Base-by-base conservation (phyloP, 805 yeast species). In the Candida krabiensis region DNA sequence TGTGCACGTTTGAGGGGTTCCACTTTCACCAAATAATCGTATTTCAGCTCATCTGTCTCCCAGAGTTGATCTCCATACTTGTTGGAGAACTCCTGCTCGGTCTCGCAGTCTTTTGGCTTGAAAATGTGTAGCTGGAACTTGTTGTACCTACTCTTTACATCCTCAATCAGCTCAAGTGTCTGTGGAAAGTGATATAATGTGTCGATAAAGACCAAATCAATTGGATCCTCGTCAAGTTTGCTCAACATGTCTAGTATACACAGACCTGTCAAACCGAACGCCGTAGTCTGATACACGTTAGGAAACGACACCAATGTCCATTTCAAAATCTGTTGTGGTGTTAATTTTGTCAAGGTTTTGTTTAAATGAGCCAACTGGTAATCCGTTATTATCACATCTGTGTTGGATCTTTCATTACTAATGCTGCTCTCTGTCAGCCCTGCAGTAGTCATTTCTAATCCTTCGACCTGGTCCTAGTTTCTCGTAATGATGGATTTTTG, bases 181-280 rank as follows among this genome's bases (percentile, higher is more conserved):
- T 91, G 98, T n/a, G 91, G 89, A 70, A 91, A 91, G 61, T 91
- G 97, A 56, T 90, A 86, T 46, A 91, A 67, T 0, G 98, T 91
- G 58, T 91, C 97, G 33, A 90, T 71, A 59, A 91, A 91, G 2
- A 91, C 83, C 39, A 90, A 67, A 38, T 89, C 95, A 5, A 86
- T 69, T 0, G 81, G 73, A 28, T 48, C 55, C 2, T 40, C 26
- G 3, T 47, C 58, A 32, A 82, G 51, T 55, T 80, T 77, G 22
- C 84, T 73, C 19, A 90, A 62, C 75, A 90, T 85, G 60, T 90
- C 96, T 29, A 86, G 69, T 9, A 91, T 90, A 21, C 85, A 96
- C 42, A 91, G 64, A 0, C 98, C 98, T 1, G 96, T 86, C 32
- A 91, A 71, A 0, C 98, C 98, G 64, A 91, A 89, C 1, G 98